A percentile compares a stretch with the other conserved stretches of the same genome.
These are phyloP conservation scores for Buxus sempervirens DNA, from an alignment of 164 flowering plant genomes.

Conservation along the genomic window DNA sequence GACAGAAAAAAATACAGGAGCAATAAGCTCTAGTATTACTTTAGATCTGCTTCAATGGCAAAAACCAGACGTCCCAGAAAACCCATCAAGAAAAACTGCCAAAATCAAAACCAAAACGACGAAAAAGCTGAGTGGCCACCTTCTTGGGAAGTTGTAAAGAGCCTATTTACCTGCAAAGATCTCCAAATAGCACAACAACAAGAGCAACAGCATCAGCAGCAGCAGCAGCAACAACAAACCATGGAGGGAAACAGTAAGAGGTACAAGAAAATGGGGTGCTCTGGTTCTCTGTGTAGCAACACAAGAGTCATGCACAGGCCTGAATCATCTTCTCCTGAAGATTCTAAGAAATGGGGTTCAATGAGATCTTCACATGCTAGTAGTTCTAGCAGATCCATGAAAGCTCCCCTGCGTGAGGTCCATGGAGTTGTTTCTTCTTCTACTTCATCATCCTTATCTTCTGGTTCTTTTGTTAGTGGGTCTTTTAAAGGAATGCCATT, in stretches of 20 bases:
- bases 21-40: slow-evolving; percentile 11
- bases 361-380: slow-evolving; percentile 20
- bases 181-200: slow-evolving; percentile 26
- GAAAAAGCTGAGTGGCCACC: slow-evolving; percentile 39
- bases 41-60: slow-evolving; percentile 36
- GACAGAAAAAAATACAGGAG: background rate
- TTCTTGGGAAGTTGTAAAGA: slow-evolving; percentile 68
- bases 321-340: slow-evolving; percentile 46
- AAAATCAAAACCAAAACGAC: slow-evolving; percentile 21
- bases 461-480: slow-evolving; percentile 30
- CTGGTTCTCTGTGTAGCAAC: slow-evolving; percentile 81
- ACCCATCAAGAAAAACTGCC: slow-evolving; percentile 31
- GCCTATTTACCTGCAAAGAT: slow-evolving; percentile 58
- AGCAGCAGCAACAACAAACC: slow-evolving; percentile 7
- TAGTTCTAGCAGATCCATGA: slow-evolving; percentile 42
- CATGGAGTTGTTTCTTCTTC: slow-evolving; percentile 33
- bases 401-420: slow-evolving; percentile 35
- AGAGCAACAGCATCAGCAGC: slow-evolving; percentile 16
- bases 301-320: slow-evolving; percentile 74
- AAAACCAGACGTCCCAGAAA: slow-evolving; percentile 37
- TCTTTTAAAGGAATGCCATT: slow-evolving; percentile 69
- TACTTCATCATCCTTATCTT: slow-evolving; percentile 12
- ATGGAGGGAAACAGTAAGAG: slow-evolving; percentile 35
- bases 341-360: slow-evolving; percentile 40
- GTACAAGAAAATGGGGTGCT: slow-evolving; percentile 63